Percentiles rank a stretch among this genome's conserved stretches.
phyloP scores from a whole-genome alignment of 1,284 basidiomycete species.

The Papiliotrema laurentii region DNA sequence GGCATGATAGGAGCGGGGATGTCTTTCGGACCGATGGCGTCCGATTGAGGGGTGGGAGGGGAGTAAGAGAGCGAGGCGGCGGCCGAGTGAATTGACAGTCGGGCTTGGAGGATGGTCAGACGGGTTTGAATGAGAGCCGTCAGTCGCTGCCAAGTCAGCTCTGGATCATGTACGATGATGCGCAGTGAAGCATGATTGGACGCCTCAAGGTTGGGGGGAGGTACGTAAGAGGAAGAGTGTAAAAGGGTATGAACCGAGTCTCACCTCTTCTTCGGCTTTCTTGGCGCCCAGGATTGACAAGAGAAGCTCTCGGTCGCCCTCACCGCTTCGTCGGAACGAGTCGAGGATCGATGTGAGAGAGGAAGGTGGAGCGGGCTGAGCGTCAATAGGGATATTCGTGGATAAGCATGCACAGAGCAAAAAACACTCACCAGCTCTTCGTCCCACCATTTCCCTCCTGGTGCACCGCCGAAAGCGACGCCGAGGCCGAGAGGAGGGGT shows the following conservation, averaged over 20 bases:
- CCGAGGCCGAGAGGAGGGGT: slow-evolving; percentile 28
- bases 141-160: slow-evolving; percentile 25
- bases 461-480: slow-evolving; percentile 22
- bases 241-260: slow-evolving; percentile 17
- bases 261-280: slow-evolving; percentile 77
- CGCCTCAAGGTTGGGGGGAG: background rate
- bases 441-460: slow-evolving; percentile 43
- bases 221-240: background rate
- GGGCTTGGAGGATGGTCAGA: slow-evolving; percentile 43
- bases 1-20: background rate
- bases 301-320: slow-evolving; percentile 83
- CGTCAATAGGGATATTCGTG: background rate
- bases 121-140: slow-evolving; percentile 45
- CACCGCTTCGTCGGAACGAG: slow-evolving; percentile 74
- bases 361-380: slow-evolving; percentile 57
- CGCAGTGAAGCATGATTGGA: background rate
- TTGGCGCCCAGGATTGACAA: slow-evolving; percentile 84
- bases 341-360: slow-evolving; percentile 74
- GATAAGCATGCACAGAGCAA: background rate
- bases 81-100: slow-evolving; percentile 32
- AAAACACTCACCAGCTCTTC: slow-evolving; percentile 36
- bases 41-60: slow-evolving; percentile 1
- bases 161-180: background rate
- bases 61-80: slow-evolving; percentile 14
- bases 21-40: background rate